A percentile compares a stretch with the other conserved stretches of the same genome.
These are phyloP conservation scores for Chalara sp. DNA, from an alignment of 2,329 filamentous ascomycete genomes.

Conservation along the genomic window DNA sequence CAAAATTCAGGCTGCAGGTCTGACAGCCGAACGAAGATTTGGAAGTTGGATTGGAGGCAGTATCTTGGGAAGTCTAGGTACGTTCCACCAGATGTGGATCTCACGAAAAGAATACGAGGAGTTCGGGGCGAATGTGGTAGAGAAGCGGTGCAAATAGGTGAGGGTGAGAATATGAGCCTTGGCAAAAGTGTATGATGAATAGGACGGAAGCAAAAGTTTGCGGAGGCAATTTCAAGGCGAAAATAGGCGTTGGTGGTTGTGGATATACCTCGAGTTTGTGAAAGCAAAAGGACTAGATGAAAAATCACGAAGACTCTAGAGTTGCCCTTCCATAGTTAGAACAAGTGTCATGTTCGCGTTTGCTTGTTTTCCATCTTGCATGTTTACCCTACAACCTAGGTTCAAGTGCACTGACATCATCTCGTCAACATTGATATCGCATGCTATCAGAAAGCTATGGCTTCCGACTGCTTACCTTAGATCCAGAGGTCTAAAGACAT, in stretches of 20 bases:
- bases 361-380: too few species aligned
- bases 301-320: background rate
- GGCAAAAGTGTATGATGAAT: background rate
- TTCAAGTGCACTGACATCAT: too few species aligned
- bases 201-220: background rate
- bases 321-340: background rate
- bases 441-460: too few species aligned
- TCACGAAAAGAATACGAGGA: conserved; percentile 96
- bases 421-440: too few species aligned
- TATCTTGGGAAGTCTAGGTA: conserved; percentile 89
- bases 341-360: too few species aligned
- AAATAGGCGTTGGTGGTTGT: conserved; percentile 4
- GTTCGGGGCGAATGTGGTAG: conserved; percentile 81
- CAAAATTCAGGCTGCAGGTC: conserved; percentile 79
- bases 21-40: conserved; percentile 83
- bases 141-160: conserved; percentile 85
- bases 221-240: background rate
- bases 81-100: conserved; percentile 99
- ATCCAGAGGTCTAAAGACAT: too few species aligned
- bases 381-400: too few species aligned
- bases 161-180: background rate
- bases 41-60: conserved; percentile 95
- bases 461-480: too few species aligned
- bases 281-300: background rate
- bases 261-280: conserved; percentile 1